These are phyloP conservation scores for Dioscorea dumetorum DNA, from an alignment of 106 monocot species.

Conservation along the genomic window DNA sequence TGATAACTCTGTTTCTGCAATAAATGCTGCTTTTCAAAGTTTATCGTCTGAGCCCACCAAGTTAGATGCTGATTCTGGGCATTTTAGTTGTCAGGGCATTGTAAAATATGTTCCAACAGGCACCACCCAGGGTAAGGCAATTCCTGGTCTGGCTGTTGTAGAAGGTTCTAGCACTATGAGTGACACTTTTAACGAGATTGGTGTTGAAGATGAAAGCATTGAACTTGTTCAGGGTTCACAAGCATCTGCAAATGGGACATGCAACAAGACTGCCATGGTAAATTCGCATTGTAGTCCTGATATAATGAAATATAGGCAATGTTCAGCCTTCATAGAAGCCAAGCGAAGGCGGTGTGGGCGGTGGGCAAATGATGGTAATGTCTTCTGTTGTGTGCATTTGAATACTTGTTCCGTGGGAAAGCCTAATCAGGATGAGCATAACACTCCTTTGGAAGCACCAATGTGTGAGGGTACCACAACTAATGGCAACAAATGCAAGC, in stretches of 20 bases:
- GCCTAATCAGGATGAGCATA: slow-evolving; percentile 21
- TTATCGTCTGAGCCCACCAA: slow-evolving; percentile 2
- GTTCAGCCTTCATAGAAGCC: slow-evolving; percentile 71
- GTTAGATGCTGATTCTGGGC: slow-evolving; percentile 9
- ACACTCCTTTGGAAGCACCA: slow-evolving; percentile 37
- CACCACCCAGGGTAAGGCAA: slow-evolving; percentile 17
- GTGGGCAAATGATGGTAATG: slow-evolving; percentile 94
- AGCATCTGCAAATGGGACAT: not conserved
- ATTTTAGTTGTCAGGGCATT: slow-evolving; percentile 9
- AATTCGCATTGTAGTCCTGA: slow-evolving; percentile 8
- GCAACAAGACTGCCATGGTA: slow-evolving; percentile 4
- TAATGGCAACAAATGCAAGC: slow-evolving; percentile 86
- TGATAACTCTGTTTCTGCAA: slow-evolving; percentile 30
- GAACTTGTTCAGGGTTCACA: slow-evolving; percentile 6
- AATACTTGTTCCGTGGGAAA: slow-evolving; percentile 29
- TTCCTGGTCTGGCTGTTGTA: slow-evolving; percentile 4
- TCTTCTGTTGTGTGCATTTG: slow-evolving; percentile 83
- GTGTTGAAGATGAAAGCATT: not conserved
- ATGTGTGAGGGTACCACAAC: slow-evolving; percentile 84
- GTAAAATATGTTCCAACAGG: not conserved
- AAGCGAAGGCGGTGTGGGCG: slow-evolving; percentile 88
- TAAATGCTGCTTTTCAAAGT: slow-evolving; percentile 5
- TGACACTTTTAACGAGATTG: slow-evolving; percentile 7
- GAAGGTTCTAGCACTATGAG: not conserved
- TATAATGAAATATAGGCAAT: slow-evolving; percentile 41